These are phyloP conservation scores for Pontederia paniculata DNA, from an alignment of 176 grass and related monocot genomes.

Conservation along the genomic window DNA sequence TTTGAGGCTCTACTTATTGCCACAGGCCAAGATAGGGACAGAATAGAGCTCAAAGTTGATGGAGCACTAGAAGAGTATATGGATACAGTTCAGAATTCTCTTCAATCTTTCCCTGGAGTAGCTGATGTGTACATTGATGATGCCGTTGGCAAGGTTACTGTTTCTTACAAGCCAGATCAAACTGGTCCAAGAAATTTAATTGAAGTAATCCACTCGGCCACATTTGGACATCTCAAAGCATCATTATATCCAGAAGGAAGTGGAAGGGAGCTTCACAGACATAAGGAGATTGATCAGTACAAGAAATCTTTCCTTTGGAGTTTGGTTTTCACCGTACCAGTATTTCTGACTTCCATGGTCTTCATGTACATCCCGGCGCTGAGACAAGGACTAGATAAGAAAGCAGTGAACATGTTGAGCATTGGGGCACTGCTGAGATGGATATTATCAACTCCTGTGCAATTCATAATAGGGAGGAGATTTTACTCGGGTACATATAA, in stretches of 20 bases:
- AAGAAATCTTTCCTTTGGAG: slow-evolving; percentile 68
- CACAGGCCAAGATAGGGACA: slow-evolving; percentile 67
- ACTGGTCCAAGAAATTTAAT: slow-evolving; percentile 80
- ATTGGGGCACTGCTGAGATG: slow-evolving; percentile 70
- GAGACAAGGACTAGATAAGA: slow-evolving; percentile 51
- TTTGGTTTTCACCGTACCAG: slow-evolving; percentile 73
- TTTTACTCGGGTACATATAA: slow-evolving; percentile 88
- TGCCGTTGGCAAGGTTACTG: slow-evolving; percentile 52
- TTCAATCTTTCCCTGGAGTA: slow-evolving; percentile 74
- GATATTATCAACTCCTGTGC: slow-evolving; percentile 85
- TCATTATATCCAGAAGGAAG: slow-evolving; percentile 71
- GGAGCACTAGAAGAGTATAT: slow-evolving; percentile 31
- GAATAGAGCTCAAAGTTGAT: slow-evolving; percentile 67
- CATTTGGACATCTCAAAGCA: slow-evolving; percentile 37
- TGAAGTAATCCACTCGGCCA: slow-evolving; percentile 58
- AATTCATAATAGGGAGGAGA: slow-evolving; percentile 78
- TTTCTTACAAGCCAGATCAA: slow-evolving; percentile 75
- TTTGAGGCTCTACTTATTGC: slow-evolving; percentile 66
- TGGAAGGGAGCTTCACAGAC: slow-evolving; percentile 51
- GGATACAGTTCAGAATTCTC: slow-evolving; percentile 44
- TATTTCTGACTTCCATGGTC: slow-evolving; percentile 93
- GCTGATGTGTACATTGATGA: slow-evolving; percentile 41
- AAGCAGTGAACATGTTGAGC: slow-evolving; percentile 73
- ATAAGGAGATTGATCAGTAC: slow-evolving; percentile 70
- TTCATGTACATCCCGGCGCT: slow-evolving; percentile 85